Evolutionary conservation across 192 early-diverging fungal species (phyloP).

Genomic region (Podila horticola): DNA sequence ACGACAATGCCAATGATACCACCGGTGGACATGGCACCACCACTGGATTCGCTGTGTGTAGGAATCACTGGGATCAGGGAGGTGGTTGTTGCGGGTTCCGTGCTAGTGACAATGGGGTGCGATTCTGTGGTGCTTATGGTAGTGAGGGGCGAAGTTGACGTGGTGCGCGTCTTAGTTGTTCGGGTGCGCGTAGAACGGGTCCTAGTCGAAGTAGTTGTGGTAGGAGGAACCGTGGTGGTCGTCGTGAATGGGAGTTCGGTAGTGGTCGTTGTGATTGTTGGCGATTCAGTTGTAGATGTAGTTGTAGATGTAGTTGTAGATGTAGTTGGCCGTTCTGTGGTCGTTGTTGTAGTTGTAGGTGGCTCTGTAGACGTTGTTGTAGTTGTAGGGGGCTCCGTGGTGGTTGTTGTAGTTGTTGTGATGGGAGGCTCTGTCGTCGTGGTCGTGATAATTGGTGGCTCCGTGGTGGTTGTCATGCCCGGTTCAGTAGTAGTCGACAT

Average conservation of each 20-base stretch:
- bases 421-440: not conserved
- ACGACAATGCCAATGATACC: constrained; percentile 25
- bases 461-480: not conserved
- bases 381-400: constrained; percentile 10
- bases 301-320: constrained; percentile 4
- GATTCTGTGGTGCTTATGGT: not conserved
- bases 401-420: not conserved
- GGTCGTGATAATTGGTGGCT: not conserved
- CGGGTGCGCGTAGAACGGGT: constrained; percentile 1
- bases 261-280: not conserved
- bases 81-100: constrained; percentile 3
- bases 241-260: not conserved
- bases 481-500: not conserved
- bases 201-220: not conserved
- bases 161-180: not conserved
- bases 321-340: not conserved
- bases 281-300: not conserved
- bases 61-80: not conserved
- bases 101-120: not conserved
- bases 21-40: constrained; percentile 7
- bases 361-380: not conserved
- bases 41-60: not conserved
- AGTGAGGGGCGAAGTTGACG: not conserved
- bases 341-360: not conserved
- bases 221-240: not conserved